phyloP scores from a whole-genome alignment of 1,139 yeast genomes.

The Diutina catenulata region DNA sequence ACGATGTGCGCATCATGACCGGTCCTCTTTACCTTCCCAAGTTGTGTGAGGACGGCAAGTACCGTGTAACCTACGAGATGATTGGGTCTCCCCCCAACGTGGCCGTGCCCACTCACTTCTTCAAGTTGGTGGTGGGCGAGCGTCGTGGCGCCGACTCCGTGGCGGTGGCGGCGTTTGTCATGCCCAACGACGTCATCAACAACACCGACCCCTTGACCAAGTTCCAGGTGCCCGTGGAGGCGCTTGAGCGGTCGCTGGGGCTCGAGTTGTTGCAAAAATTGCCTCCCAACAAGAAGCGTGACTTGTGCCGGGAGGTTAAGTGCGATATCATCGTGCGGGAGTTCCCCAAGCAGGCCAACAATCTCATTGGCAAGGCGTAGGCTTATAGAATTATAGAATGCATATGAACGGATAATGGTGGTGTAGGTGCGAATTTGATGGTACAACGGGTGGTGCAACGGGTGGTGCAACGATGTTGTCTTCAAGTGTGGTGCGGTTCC shows the following conservation, averaged over 20 bases:
- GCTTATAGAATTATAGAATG: too few species aligned
- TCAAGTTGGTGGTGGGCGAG: conserved; percentile 83
- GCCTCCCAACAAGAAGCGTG: conserved; percentile 46
- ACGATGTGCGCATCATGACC: conserved; percentile 73
- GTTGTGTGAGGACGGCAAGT: conserved; percentile 57
- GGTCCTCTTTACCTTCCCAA: conserved; percentile 92
- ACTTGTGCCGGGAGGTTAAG: conserved; percentile 66
- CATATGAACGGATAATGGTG: too few species aligned
- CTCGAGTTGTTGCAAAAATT: conserved; percentile 65
- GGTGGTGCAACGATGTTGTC: too few species aligned
- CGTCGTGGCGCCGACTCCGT: conserved; percentile 35
- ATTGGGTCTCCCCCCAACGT: conserved; percentile 95
- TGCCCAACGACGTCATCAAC: conserved; percentile 72
- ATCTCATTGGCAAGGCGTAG: conserved; percentile 8
- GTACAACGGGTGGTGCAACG: too few species aligned
- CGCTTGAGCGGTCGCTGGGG: conserved; percentile 80
- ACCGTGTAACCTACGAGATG: conserved; percentile 75
- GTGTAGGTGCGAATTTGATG: too few species aligned
- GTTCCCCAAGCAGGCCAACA: conserved; percentile 41
- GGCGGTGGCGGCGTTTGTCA: conserved; percentile 83
- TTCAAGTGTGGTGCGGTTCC: too few species aligned
- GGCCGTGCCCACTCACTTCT: conserved; percentile 97
- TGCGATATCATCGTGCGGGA: conserved; percentile 82
- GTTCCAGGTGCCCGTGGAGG: conserved; percentile 84
- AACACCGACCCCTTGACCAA: conserved; percentile 59